Conservation (phyloP, 163 green algal genomes). For the Scenedesmus sp. region DNA sequence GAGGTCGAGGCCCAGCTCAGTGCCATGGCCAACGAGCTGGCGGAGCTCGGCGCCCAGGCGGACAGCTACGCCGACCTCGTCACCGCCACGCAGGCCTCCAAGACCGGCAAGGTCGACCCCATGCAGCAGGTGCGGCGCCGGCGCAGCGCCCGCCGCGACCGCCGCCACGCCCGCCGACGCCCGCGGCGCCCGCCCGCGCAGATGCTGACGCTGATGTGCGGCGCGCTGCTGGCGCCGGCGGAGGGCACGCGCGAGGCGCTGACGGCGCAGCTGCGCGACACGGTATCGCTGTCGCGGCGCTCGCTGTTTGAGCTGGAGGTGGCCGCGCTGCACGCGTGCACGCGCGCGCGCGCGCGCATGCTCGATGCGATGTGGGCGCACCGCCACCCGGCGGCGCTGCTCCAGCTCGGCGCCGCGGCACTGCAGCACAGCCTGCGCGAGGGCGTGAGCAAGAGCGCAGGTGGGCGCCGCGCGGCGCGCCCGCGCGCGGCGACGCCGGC, state of each 20-base stretch:
- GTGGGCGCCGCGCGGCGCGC: no score
- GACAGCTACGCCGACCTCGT: slow-evolving; percentile 36
- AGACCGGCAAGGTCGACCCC: not conserved
- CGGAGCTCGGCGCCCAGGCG: not conserved
- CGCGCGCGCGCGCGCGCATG: not conserved
- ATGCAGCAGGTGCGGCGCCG: not conserved
- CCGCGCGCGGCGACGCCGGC: no score
- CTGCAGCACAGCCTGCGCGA: not conserved
- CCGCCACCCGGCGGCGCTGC: slow-evolving; percentile 4
- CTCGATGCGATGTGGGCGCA: slow-evolving; percentile 3
- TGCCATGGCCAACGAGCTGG: not conserved
- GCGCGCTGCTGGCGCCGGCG: not conserved
- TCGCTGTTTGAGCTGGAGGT: slow-evolving; percentile 36
- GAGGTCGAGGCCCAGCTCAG: not conserved
- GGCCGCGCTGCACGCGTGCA: not conserved
- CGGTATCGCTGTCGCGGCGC: slow-evolving; percentile 1
- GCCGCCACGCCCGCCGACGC: no score
- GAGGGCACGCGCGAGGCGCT: not conserved
- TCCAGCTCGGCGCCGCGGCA: slow-evolving; percentile 6
- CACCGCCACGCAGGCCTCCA: not conserved
- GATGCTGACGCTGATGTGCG: slow-evolving; percentile 12
- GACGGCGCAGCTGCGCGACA: not conserved
- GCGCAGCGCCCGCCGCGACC: no score
- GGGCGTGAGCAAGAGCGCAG: slow-evolving; percentile 9
- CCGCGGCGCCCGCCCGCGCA: no score